A percentile compares a stretch with the other conserved stretches of the same genome.
Conservation (phyloP, 495 filamentous ascomycete species). For the Trichoderma gamsii region DNA sequence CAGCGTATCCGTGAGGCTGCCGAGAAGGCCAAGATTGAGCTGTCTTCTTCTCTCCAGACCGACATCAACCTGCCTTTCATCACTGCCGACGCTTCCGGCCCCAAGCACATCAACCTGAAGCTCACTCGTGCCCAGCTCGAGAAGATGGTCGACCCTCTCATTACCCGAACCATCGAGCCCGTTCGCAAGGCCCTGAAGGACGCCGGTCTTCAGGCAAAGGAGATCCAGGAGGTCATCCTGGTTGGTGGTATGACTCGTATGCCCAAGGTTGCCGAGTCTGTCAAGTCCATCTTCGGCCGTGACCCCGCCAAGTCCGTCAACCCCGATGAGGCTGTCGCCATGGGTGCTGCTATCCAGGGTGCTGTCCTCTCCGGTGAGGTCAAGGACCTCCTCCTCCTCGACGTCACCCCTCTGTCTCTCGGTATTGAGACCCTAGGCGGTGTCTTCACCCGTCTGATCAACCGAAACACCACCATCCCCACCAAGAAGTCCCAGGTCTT, state of each 20-base stretch:
- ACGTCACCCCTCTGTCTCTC: constrained; percentile 95
- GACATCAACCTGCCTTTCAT: constrained; percentile 99
- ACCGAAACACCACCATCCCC: constrained; percentile 99
- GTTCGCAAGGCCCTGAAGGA: constrained; percentile 98
- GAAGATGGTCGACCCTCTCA: constrained; percentile 84
- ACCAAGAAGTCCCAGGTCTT: constrained; percentile 99
- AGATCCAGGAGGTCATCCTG: constrained; percentile 97
- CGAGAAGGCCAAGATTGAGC: constrained; percentile 99
- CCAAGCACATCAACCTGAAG: constrained; percentile 96
- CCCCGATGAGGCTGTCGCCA: constrained; percentile 97
- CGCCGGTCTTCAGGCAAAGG: constrained; percentile 85
- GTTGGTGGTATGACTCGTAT: constrained; percentile 99
- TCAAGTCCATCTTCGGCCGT: constrained; percentile 96
- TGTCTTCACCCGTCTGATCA: constrained; percentile 99
- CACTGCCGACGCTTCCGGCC: constrained; percentile 87
- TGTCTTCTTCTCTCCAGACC: constrained; percentile 92
- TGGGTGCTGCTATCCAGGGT: constrained; percentile 97
- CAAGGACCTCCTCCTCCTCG: constrained; percentile 90
- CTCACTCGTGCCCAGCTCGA: constrained; percentile 91
- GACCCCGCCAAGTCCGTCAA: constrained; percentile 98
- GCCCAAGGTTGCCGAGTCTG: constrained; percentile 97
- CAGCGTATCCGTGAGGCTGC: constrained; percentile 98
- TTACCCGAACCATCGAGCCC: constrained; percentile 79
- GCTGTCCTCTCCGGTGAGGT: constrained; percentile 95
- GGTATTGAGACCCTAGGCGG: constrained; percentile 99